Evolutionary conservation across 140 eudicot species (phyloP), one percentile per base, ranked within the genome.

Genomic region (Ambrosia hybrid): DNA sequence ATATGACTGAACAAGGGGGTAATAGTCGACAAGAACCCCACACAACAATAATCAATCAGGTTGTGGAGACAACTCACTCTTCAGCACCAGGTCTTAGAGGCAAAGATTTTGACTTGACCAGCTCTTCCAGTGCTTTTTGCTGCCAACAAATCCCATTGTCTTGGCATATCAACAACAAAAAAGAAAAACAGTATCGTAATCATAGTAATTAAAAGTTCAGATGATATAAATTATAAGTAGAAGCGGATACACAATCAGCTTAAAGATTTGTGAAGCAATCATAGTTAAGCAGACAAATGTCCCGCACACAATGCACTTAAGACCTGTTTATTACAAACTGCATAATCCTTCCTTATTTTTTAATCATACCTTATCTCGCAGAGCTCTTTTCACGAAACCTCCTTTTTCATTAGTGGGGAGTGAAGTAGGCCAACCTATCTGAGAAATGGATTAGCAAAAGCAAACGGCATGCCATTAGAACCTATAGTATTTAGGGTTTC

Each of bases 381-480:
- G 62, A 60, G 88, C 96, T 45, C 75, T 78, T 81, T 86, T 88
- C 84, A 90, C 78, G 73, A 94, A 94, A 73, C 86, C 58, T 64
- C 65, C 94, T 81, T 81, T 86, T 86, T 94, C 99, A 66, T 75
- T 94, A 30, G 99, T 94, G 65, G 99, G 96, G 58, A 94, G 85
- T 30, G 99, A 90, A 53, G 95, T 94, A 76, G 99, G 99, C 99
- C 99, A 94, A 76, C 99, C 99, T 79, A 94, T 90, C 99, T 94
- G 90, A 76, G 70, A 38, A 65, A 70, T 10, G 43, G 17, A 78
- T 66, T 45, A 66, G 55, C 56, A 39, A 33, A 78, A 67, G 41
- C 64, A 52, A 70, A 76, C 3, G 16, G 9, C 38, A 33, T 52
- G 43, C 34, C 2, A 30, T 30, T 30, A 30, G 34, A 30, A 30